phyloP scores from a whole-genome alignment of 2,329 filamentous ascomycete species.

The Trichoderma koningiopsis region DNA sequence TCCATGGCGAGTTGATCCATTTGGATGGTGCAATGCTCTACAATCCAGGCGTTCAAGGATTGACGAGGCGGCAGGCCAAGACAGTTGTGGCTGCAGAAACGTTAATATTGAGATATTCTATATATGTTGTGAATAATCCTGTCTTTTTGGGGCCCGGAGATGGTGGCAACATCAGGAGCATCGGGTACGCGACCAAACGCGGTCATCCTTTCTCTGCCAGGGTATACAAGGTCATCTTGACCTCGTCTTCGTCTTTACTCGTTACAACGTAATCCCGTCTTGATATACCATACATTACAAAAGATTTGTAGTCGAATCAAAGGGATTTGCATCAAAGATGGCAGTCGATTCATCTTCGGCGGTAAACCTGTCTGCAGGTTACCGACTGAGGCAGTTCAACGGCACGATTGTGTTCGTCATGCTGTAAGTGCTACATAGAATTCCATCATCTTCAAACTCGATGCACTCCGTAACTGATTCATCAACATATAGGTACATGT shows the following conservation, averaged over 20 bases:
- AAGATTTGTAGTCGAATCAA: not conserved
- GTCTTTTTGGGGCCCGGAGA: not conserved
- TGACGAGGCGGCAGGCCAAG: not conserved
- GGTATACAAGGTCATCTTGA: not conserved
- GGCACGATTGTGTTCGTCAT: conserved; percentile 13
- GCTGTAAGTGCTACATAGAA: not conserved
- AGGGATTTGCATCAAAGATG: not conserved
- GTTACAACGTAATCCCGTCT: not conserved
- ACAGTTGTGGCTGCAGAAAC: conserved; percentile 5
- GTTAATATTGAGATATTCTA: conserved; percentile 14
- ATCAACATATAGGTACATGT: conserved; percentile 31
- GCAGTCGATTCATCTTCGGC: not conserved
- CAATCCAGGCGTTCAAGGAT: conserved; percentile 15
- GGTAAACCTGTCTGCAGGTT: conserved; percentile 6
- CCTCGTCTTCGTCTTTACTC: not conserved
- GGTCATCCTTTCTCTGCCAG: conserved; percentile 3
- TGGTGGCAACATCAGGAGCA: conserved; percentile 11
- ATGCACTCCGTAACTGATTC: not conserved
- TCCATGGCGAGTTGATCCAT: conserved; percentile 24
- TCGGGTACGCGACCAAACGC: conserved; percentile 7
- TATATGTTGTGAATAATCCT: conserved; percentile 24
- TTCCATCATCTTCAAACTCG: not conserved
- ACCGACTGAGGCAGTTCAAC: conserved; percentile 21
- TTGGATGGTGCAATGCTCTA: conserved; percentile 21
- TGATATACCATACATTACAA: not conserved